phyloP scores from a whole-genome alignment of 2,329 filamentous ascomycete genomes.

The Metarhizium robertsii region DNA sequence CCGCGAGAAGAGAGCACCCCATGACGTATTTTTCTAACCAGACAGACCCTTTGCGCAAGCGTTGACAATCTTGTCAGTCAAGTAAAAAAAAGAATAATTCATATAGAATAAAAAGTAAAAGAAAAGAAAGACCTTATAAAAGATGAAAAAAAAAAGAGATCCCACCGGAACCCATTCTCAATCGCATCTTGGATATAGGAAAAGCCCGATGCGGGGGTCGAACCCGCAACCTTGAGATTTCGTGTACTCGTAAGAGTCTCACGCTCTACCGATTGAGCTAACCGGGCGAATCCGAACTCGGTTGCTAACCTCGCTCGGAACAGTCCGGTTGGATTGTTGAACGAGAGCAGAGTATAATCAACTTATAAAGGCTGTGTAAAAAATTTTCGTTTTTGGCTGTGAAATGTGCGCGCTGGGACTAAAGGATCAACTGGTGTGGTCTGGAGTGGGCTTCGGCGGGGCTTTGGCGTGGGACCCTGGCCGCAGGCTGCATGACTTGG shows the following conservation, averaged over 20 bases:
- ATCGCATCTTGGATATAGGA: background rate
- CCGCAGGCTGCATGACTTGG: no score
- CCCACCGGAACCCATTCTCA: background rate
- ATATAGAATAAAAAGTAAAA: no score
- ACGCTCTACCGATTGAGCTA: slow-evolving; percentile 51
- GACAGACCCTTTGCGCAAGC: no score
- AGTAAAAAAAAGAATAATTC: no score
- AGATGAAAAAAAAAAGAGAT: background rate
- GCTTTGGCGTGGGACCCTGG: no score
- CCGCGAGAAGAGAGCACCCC: no score
- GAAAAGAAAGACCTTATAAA: no score
- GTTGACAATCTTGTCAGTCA: no score
- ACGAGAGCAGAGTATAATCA: background rate
- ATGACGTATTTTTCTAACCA: no score
- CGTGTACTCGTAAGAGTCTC: slow-evolving; percentile 48
- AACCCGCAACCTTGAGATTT: slow-evolving; percentile 45
- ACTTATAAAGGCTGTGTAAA: background rate
- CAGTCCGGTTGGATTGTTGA: background rate
- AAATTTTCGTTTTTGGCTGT: background rate
- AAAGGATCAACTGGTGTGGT: no score
- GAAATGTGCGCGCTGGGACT: no score
- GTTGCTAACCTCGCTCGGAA: background rate
- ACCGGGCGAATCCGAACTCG: slow-evolving; percentile 17
- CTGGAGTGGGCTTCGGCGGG: no score
- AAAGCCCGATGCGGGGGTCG: slow-evolving; percentile 27